phyloP scores from a whole-genome alignment of 306 rosid species.

The Sindora glabra region DNA sequence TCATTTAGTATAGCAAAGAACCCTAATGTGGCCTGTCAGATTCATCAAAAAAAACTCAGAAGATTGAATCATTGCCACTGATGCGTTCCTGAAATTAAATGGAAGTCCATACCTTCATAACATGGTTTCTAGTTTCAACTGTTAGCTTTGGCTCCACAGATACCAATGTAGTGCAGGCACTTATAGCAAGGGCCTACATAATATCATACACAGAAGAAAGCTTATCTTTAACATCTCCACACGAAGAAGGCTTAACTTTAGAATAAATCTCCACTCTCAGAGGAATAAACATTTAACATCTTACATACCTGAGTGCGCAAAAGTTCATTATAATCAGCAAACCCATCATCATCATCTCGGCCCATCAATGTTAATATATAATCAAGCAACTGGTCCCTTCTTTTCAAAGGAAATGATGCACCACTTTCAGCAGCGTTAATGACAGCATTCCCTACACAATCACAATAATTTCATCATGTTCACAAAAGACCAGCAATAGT shows the following conservation, averaged over 20 bases:
- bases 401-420: conserved; percentile 81
- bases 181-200: conserved; percentile 84
- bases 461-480: neutral
- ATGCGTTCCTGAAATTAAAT: conserved; percentile 13
- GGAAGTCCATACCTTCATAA: conserved; percentile 61
- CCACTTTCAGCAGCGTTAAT: conserved; percentile 92
- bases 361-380: conserved; percentile 87
- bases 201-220: neutral
- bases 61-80: neutral
- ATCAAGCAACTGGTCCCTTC: conserved; percentile 86
- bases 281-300: conserved; percentile 1
- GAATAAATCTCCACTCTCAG: conserved; percentile 1
- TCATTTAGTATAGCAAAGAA: conserved; percentile 94
- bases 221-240: conserved; percentile 16
- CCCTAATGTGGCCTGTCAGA: conserved; percentile 90
- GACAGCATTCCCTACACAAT: conserved; percentile 80
- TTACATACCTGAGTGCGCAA: conserved; percentile 71
- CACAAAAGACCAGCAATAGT: no score
- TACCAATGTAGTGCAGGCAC: conserved; percentile 93
- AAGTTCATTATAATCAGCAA: conserved; percentile 75
- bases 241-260: no score
- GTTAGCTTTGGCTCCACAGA: conserved; percentile 95
- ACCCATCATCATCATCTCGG: conserved; percentile 73
- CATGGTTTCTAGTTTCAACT: conserved; percentile 83
- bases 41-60: conserved; percentile 23